Evolutionary conservation across 1,284 basidiomycete genomes (phyloP), one percentile per base, ranked within the genome.

Genomic region (Stygiomarasmius scandens): DNA sequence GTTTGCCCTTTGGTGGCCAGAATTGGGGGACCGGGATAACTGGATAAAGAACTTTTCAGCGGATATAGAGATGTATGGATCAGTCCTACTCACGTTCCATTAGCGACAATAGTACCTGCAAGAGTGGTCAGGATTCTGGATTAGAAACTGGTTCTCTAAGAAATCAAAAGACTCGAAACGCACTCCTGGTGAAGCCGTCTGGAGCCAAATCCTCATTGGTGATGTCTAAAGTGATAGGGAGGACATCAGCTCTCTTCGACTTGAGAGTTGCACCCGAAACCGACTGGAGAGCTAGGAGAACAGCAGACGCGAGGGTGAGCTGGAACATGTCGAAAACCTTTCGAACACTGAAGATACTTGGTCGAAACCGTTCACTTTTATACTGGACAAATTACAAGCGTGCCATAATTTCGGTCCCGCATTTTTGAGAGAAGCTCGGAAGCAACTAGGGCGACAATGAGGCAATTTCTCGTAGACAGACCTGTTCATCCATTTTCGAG

Each of bases 111-210:
- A 34, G 43, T 53, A 20, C 36, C 52, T 53, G 22, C n/a, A 32
- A 32, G 29, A 12, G 29, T 5, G 29, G 5, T 5, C 12, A 32
- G 29, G 20, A 44, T 9, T 24, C 12, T 12, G 19, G 38, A 43
- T 3, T 43, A 16, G 12, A 36, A 16, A 48, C n/a, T n/a, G n/a
- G n/a, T n/a, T n/a, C n/a, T 25, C 16, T 23, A 36, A 24, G 44
- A 2, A 43, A 14, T 2, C 54, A 58, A 49, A 20, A 27, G 22
- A 29, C 19, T 14, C 4, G 38, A 38, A 3, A 45, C 66, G 52
- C 58, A 67, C 66, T 67, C 43, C 69, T 61, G n/a, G 48, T 36
- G 54, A 67, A 66, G 23, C 69, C 68, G 64, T 70, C 69, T 48
- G 68, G 67, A 43, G 67, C 63, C 47, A 70, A 41, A n/a, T 68